Evolutionary conservation across 1,284 basidiomycete genomes (phyloP).

Genomic region (Schizophyllum amplum): DNA sequence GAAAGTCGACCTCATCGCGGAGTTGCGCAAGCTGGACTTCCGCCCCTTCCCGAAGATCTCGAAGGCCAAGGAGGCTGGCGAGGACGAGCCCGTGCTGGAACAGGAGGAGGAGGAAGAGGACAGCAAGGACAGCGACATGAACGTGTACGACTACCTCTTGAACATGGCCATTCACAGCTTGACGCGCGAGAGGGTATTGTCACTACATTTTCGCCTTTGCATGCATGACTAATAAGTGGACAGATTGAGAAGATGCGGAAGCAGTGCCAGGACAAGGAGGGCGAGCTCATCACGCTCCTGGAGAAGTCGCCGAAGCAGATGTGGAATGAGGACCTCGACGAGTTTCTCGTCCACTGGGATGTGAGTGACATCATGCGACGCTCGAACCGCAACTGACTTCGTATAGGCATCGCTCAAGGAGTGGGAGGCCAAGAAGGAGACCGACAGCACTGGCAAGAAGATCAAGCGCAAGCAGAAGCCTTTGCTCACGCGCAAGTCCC

Average conservation of each 20-base stretch:
- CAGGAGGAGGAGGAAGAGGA: slow-evolving; percentile 52
- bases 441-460: slow-evolving; percentile 51
- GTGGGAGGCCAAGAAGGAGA: slow-evolving; percentile 45
- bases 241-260: slow-evolving; percentile 82
- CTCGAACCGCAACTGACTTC: slow-evolving; percentile 7
- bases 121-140: slow-evolving; percentile 41
- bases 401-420: slow-evolving; percentile 52
- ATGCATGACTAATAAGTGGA: slow-evolving; percentile 5
- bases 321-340: slow-evolving; percentile 88
- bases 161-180: slow-evolving; percentile 95
- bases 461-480: slow-evolving; percentile 73
- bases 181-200: slow-evolving; percentile 83
- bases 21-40: slow-evolving; percentile 83
- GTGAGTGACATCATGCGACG: slow-evolving; percentile 34
- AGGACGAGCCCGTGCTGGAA: slow-evolving; percentile 60
- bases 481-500: slow-evolving; percentile 64
- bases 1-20: slow-evolving; percentile 79
- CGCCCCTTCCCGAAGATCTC: slow-evolving; percentile 78
- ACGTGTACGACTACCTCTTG: slow-evolving; percentile 92
- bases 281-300: slow-evolving; percentile 75
- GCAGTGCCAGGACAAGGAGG: slow-evolving; percentile 80
- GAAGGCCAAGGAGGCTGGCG: slow-evolving; percentile 66
- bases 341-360: slow-evolving; percentile 81
- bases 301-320: slow-evolving; percentile 77
- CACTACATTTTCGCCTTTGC: background rate